Base-by-base conservation (phyloP, 495 filamentous ascomycete genomes). In the Aspergillus cavernicola region DNA sequence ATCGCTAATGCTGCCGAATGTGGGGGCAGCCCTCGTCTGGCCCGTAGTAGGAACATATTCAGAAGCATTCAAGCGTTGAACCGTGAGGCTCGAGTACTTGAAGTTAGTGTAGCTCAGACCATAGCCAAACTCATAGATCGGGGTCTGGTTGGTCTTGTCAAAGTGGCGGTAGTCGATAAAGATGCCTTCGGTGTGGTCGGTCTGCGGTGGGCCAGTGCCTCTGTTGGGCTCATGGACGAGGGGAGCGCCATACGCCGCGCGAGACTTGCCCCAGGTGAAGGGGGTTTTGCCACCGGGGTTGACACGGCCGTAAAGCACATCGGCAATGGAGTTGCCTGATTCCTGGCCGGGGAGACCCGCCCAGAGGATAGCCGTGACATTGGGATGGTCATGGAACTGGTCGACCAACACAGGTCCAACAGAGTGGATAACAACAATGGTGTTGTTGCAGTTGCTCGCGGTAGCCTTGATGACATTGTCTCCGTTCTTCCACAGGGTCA, bases 121-220 rank as follows among this genome's bases (percentile, higher is more conserved):
- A 66, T 82, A 90, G 9, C 93, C 93, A 58, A 97, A 98, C 66
- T 95, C 90, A 66, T 87, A 98, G 52, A 88, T 84, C 1, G 93
- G 90, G 19, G 83, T 77, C 47, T 86, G 80, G 33, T 83, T 73
- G 24, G 76, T 73, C 67, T 85, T 85, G 75, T 98, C 93, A 41
- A 98, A 88, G 51, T 83, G 74, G 48, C 93, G 88, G 70, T 98
- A 98, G 70, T 98, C 93, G 67, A 96, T 95, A 71, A 95, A 93
- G 23, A 86, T 77, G 31, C 92, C 92, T 60, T 97, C 92, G 20
- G 76, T 76, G 67, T 92, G 96, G 67, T 92, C 76, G 23, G 85
- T 70, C 68, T 98, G 93, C 4, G 91, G 91, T 18, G 85, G 79
- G 19, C 57, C 77, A 15, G 76, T 63, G 41, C 83, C 86, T 44